Conservation (phyloP, 345 rosid species). For the Noccaea caerulescens region DNA sequence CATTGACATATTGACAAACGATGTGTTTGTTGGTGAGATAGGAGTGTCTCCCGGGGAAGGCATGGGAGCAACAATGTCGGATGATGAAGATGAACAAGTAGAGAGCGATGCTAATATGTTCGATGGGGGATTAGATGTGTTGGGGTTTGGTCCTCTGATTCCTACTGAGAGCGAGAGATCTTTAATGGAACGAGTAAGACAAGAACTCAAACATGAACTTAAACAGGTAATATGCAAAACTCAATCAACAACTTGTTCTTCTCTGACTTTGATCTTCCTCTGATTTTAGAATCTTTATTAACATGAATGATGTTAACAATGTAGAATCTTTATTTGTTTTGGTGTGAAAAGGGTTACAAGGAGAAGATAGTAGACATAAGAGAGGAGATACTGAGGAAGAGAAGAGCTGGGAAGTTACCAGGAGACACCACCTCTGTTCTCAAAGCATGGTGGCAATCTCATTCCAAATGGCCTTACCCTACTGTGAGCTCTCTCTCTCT, state of each 20-base stretch:
- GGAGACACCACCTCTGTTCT: constrained; percentile 94
- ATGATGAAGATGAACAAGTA: constrained; percentile 92
- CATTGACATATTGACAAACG: neutral
- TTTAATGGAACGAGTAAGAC: constrained; percentile 96
- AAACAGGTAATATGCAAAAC: constrained; percentile 65
- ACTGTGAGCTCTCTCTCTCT: constrained; percentile 61
- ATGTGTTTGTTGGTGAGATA: constrained; percentile 44
- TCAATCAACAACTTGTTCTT: neutral
- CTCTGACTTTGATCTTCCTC: neutral
- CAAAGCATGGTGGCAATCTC: constrained; percentile 97
- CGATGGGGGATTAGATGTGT: constrained; percentile 76
- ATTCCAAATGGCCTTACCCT: constrained; percentile 98
- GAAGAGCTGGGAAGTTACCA: constrained; percentile 98
- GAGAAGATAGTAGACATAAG: constrained; percentile 91
- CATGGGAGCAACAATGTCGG: constrained; percentile 97
- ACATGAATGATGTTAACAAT: constrained; percentile 21
- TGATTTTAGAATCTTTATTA: neutral
- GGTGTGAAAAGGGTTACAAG: constrained; percentile 77
- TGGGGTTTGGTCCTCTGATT: constrained; percentile 94
- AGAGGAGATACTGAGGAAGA: constrained; percentile 95
- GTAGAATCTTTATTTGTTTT: constrained; percentile 18
- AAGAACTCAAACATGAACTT: constrained; percentile 90
- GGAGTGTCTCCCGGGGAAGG: constrained; percentile 99
- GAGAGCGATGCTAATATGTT: constrained; percentile 85
- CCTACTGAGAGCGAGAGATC: constrained; percentile 99